Percentiles rank a stretch among this genome's conserved stretches.
phyloP scores from a whole-genome alignment of 169 alveolate genomes.

The Perkinsus chesapeaki region DNA sequence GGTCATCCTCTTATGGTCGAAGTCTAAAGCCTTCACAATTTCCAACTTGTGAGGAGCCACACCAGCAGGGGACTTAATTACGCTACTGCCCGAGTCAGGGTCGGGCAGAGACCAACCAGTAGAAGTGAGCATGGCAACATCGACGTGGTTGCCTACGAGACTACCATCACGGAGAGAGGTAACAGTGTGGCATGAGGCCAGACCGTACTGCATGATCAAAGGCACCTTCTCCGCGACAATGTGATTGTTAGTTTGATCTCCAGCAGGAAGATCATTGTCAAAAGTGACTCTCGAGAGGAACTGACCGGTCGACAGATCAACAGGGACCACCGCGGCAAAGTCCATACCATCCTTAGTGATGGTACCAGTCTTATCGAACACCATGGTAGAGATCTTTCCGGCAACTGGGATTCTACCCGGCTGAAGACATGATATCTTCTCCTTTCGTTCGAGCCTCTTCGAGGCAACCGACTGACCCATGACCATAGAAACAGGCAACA shows the following conservation, averaged over 20 bases:
- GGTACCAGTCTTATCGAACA: conserved; percentile 11
- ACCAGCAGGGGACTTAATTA: not conserved
- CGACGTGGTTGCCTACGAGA: not conserved
- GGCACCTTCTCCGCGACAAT: not conserved
- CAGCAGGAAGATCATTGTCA: not conserved
- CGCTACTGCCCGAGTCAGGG: not conserved
- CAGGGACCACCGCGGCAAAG: not conserved
- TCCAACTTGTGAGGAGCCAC: not conserved
- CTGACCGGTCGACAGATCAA: not conserved
- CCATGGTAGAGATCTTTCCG: not conserved
- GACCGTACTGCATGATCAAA: not conserved
- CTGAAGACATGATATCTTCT: not conserved
- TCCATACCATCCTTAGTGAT: not conserved
- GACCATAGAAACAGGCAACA: not conserved
- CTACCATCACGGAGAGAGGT: not conserved
- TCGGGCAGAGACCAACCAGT: not conserved
- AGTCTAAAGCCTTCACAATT: not conserved
- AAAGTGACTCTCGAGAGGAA: not conserved
- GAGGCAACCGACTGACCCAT: not conserved
- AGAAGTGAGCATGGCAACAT: not conserved
- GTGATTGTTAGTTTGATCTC: not conserved
- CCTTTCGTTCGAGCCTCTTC: not conserved
- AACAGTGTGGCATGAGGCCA: not conserved
- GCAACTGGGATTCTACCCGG: conserved; percentile 2
- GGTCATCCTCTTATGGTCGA: not conserved